Conservation (phyloP, 768 basidiomycete genomes). For the Strobilomyces echinocephalus region DNA sequence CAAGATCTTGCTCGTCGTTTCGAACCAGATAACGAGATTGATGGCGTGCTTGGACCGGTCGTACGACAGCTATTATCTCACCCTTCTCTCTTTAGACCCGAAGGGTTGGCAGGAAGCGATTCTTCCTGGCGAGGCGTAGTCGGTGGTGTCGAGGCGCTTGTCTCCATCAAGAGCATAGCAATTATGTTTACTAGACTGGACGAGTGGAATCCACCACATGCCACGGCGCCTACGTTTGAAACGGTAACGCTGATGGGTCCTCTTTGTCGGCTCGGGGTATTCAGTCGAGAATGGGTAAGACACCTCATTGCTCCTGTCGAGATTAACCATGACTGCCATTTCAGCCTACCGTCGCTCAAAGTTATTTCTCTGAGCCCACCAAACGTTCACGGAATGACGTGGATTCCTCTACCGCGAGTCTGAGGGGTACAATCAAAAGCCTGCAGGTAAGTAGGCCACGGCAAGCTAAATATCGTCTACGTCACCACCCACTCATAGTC, state of each 20-base stretch:
- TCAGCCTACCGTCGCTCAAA: slow-evolving; percentile 69
- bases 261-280: slow-evolving; percentile 76
- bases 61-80: slow-evolving; percentile 60
- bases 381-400: slow-evolving; percentile 69
- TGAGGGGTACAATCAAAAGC: slow-evolving; percentile 81
- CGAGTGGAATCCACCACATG: slow-evolving; percentile 64
- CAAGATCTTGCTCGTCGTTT: slow-evolving; percentile 81
- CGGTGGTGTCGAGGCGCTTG: slow-evolving; percentile 74
- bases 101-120: slow-evolving; percentile 69
- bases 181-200: slow-evolving; percentile 70
- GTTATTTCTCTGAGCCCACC: slow-evolving; percentile 85
- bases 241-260: slow-evolving; percentile 73
- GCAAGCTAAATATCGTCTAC: background rate
- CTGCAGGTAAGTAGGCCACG: slow-evolving; percentile 55
- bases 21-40: slow-evolving; percentile 72
- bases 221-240: slow-evolving; percentile 62
- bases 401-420: slow-evolving; percentile 76
- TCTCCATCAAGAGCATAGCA: slow-evolving; percentile 80
- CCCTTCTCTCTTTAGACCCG: slow-evolving; percentile 55
- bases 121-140: slow-evolving; percentile 84
- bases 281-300: slow-evolving; percentile 83
- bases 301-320: too few relatives aligned
- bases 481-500: slow-evolving; percentile 27
- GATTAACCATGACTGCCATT: slow-evolving; percentile 1
- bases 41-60: slow-evolving; percentile 73